Evolutionary conservation across 352 stramenopile genomes (phyloP), one percentile per base, ranked within the genome.

Genomic region (Plasmopara halstedii): DNA sequence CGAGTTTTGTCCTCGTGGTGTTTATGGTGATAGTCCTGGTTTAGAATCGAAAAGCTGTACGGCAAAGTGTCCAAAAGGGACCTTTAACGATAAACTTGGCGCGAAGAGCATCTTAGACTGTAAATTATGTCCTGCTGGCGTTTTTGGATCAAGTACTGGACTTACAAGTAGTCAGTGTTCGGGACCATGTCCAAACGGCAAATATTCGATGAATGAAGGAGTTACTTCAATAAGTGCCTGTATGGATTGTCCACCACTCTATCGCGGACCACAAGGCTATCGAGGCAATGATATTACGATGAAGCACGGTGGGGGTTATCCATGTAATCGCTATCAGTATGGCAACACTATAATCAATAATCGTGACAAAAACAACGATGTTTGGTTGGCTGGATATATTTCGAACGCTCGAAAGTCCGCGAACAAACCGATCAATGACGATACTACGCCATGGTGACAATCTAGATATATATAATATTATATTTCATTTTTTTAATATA

Each of bases 51-150:
- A 70, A 20, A 67, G 69, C 34, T 90, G 78, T 55, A 83, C 70
- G 0, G 71, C 73, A 27, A 78, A 73, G 50, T 88, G 76, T 40
- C 76, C 76, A 3, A 86, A 85, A 46, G 78, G 74, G 9, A 83
- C 71, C 2, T 86, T 78, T 59, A 82, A 83, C 47, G 73, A 83
- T 49, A 73, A 59, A 18, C 44, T 70, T 9, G 73, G 78, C 3
- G 3, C 73, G 54, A 29, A 84, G 50, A 86, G 60, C 21, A 65
- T 88, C 25, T 29, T 29, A 29, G 25, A 29, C 11, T 29, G 25
- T 10, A 86, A 76, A n/a, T 50, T 52, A 2, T 88, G 78, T 48
- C 75, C 78, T 2, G 55, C 69, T 15, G 75, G 78, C 0, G 78
- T 83, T 2, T 86, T 77, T 40, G 78, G 78, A 15, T 67, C 73